Evolutionary conservation across 805 yeast species (phyloP).

Genomic region (Candida piceae): DNA sequence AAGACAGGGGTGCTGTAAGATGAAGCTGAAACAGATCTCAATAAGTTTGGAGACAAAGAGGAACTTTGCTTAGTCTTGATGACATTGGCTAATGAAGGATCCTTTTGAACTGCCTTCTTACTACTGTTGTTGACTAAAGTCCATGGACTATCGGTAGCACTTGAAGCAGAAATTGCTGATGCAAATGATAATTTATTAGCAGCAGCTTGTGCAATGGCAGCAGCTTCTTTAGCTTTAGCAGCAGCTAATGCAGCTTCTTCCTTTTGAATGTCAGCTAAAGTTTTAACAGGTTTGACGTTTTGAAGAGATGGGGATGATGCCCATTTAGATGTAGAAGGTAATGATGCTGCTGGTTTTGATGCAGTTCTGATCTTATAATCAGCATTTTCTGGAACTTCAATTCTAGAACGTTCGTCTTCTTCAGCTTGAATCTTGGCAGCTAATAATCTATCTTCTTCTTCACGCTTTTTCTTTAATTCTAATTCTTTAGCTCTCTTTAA

Average conservation of each 20-base stretch:
- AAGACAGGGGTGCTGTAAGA: conserved; percentile 29
- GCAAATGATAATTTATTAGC: conserved; percentile 20
- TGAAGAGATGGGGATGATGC: conserved; percentile 26
- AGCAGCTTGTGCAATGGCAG: conserved; percentile 9
- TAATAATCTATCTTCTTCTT: conserved; percentile 19
- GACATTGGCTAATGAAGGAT: conserved; percentile 13
- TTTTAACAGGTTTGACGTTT: conserved; percentile 33
- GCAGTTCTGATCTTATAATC: neutral
- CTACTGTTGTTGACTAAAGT: conserved; percentile 32
- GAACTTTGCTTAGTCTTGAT: conserved; percentile 14
- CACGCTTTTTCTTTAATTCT: conserved; percentile 14
- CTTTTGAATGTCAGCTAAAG: conserved; percentile 57
- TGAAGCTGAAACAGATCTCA: conserved; percentile 35
- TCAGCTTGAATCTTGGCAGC: conserved; percentile 20
- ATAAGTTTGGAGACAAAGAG: conserved; percentile 28
- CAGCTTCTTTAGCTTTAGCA: conserved; percentile 25
- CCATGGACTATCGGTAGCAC: conserved; percentile 24
- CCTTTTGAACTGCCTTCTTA: conserved; percentile 31
- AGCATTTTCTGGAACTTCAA: neutral
- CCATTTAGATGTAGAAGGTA: conserved; percentile 45
- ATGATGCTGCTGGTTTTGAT: conserved; percentile 16
- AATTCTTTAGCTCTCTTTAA: conserved; percentile 13
- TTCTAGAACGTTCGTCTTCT: conserved; percentile 5
- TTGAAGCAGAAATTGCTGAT: conserved; percentile 14
- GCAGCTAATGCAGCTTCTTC: conserved; percentile 40